Conservation (phyloP, 2,329 filamentous ascomycete genomes). For the Penicillium fuscoglaucum region DNA sequence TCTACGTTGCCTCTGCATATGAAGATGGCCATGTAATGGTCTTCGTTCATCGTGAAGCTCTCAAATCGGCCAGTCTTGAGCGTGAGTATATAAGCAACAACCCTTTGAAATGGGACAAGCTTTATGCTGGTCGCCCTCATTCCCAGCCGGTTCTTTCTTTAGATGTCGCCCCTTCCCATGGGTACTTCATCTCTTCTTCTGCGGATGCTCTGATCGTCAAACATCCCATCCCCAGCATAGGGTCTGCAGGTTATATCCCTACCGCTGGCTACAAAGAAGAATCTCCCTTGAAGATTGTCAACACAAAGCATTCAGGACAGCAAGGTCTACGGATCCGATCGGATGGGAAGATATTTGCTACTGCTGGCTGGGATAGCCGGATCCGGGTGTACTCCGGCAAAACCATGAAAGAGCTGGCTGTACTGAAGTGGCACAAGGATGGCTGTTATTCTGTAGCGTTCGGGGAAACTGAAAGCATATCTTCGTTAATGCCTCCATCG, state of each 20-base stretch:
- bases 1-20: slow-evolving; percentile 74
- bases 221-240: slow-evolving; percentile 61
- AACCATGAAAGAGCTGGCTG: slow-evolving; percentile 81
- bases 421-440: slow-evolving; percentile 90
- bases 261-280: slow-evolving; percentile 22
- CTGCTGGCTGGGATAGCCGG: slow-evolving; percentile 86
- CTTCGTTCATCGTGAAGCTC: slow-evolving; percentile 52
- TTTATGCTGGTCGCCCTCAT: slow-evolving; percentile 69
- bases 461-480: slow-evolving; percentile 43
- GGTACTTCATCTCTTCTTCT: slow-evolving; percentile 73
- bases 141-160: slow-evolving; percentile 80
- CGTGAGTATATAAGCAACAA: slow-evolving; percentile 16
- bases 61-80: slow-evolving; percentile 36
- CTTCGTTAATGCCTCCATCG: neutral
- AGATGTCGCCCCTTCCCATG: slow-evolving; percentile 51
- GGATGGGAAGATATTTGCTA: slow-evolving; percentile 81
- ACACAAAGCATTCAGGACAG: slow-evolving; percentile 89
- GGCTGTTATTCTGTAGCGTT: slow-evolving; percentile 84
- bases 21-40: slow-evolving; percentile 79
- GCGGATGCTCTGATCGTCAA: slow-evolving; percentile 79
- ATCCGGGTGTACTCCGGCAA: slow-evolving; percentile 78
- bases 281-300: slow-evolving; percentile 59
- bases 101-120: slow-evolving; percentile 50
- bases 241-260: slow-evolving; percentile 2
- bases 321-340: slow-evolving; percentile 75